A percentile compares a stretch with the other conserved stretches of the same genome.
These are phyloP conservation scores for Pugionium cornutum DNA, from an alignment of 345 rosid genomes.

Conservation along the genomic window DNA sequence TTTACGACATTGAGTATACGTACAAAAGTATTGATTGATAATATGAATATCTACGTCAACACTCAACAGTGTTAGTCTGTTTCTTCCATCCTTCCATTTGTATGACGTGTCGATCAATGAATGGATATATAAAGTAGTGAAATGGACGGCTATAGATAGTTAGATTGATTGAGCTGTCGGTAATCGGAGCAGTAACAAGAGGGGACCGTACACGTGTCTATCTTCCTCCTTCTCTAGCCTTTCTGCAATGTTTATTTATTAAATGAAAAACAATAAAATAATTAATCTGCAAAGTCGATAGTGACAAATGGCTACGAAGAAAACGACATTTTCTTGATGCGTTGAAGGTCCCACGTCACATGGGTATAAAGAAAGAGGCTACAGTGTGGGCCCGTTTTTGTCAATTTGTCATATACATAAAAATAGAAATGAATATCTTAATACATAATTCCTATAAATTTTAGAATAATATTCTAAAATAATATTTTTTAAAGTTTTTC, in stretches of 20 bases:
- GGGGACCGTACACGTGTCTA: slow-evolving; percentile 38
- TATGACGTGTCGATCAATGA: slow-evolving; percentile 23
- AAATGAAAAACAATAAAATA: background rate
- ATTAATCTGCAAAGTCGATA: slow-evolving; percentile 21
- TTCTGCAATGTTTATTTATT: slow-evolving; percentile 17
- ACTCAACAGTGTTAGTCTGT: slow-evolving; percentile 30
- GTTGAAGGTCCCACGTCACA: slow-evolving; percentile 46
- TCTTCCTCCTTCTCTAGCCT: slow-evolving; percentile 25
- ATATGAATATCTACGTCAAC: slow-evolving; percentile 25
- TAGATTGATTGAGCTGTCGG: slow-evolving; percentile 31
- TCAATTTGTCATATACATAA: slow-evolving; percentile 25
- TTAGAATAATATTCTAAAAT: too few species aligned
- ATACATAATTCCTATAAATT: too few species aligned
- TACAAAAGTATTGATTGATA: background rate
- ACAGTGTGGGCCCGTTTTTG: slow-evolving; percentile 22
- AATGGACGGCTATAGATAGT: slow-evolving; percentile 34
- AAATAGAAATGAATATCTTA: slow-evolving; percentile 1
- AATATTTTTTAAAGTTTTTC: too few species aligned
- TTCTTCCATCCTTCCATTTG: background rate
- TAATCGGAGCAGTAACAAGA: slow-evolving; percentile 18
- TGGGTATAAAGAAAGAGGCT: slow-evolving; percentile 44
- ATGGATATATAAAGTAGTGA: slow-evolving; percentile 26
- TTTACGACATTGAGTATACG: background rate
- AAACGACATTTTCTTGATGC: slow-evolving; percentile 45
- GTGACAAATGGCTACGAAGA: slow-evolving; percentile 43